Conservation (phyloP, 495 filamentous ascomycete species). For the Podospora australis region DNA sequence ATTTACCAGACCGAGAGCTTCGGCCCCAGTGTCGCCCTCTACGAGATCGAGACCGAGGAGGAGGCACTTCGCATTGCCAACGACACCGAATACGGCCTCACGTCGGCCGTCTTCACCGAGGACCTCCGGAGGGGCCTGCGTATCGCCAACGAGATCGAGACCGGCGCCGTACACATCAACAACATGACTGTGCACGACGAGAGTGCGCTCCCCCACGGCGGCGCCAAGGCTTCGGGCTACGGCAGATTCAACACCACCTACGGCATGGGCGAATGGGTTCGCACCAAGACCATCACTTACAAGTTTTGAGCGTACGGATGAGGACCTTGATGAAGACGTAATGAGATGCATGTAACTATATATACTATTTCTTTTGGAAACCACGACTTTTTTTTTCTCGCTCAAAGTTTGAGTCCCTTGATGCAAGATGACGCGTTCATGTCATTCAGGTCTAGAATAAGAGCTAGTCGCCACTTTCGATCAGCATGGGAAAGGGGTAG, state of each 20-base stretch:
- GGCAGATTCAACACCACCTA: conserved; percentile 51
- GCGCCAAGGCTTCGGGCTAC: conserved; percentile 75
- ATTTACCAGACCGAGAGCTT: conserved; percentile 77
- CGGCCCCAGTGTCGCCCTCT: conserved; percentile 64
- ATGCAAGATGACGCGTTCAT: too few species aligned
- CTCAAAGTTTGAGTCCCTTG: too few species aligned
- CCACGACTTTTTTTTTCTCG: too few species aligned
- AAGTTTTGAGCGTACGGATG: conserved; percentile 41
- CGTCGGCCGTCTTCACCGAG: conserved; percentile 80
- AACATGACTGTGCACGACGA: conserved; percentile 82
- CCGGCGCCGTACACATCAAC: conserved; percentile 87
- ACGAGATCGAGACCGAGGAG: conserved; percentile 52
- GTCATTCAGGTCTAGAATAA: too few species aligned
- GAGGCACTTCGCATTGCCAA: conserved; percentile 76
- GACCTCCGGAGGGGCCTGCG: conserved; percentile 68
- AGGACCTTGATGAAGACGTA: too few species aligned
- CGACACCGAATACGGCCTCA: conserved; percentile 73
- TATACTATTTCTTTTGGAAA: too few species aligned
- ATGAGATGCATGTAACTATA: too few species aligned
- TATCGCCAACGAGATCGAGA: conserved; percentile 67
- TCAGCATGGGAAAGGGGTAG: too few species aligned
- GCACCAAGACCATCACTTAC: conserved; percentile 80
- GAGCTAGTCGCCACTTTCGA: too few species aligned
- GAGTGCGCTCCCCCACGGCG: conserved; percentile 70
- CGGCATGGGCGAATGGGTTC: conserved; percentile 68